Base-by-base conservation (phyloP, 2,329 filamentous ascomycete species). In the Pestalotiopsis fici region DNA sequence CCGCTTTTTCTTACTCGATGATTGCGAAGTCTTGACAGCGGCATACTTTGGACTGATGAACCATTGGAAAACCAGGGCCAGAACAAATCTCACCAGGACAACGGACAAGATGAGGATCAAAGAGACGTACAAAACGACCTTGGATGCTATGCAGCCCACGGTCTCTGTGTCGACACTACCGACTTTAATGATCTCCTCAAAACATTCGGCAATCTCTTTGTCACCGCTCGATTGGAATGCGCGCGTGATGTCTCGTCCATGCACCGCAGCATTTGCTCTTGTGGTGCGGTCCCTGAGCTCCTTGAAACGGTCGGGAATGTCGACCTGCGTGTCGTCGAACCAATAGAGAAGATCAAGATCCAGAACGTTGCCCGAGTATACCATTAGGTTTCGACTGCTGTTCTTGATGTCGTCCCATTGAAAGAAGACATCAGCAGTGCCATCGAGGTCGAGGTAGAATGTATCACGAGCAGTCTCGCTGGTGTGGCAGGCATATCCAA, bases 321-420 rank as follows among this genome's bases (percentile, higher is more conserved):
- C 82, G 15, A 99, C 94, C 76, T 98, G 90, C 4, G 87, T 88
- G 35, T 85, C 87, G 79, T 99, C 94, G 83, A 99, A 95, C 94
- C 94, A 99, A 67, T 90, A 85, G 28, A 99, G 85, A 35, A 99
- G 87, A 74, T 97, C 88, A 31, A 99, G 85, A 77, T 99, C 96
- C 54, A 99, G 86, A 3, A 99, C 96, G 75, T 93, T 94, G 65
- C 95, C 95, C 15, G 95, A 97, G 81, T 97, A 99, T 2, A 98
- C 94, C 72, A 97, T 90, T 59, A 99, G 85, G 76, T 98, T 98
- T 67, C 96, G 92, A 37, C 91, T 93, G 69, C 82, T 88, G 80
- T 99, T 99, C 77, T 89, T 93, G 73, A 98, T 89, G 74, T 99
- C 96, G 27, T 95, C 90, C 96, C 96, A 99, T 2, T 92, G 97